These are phyloP conservation scores for Austroboletus rostrupii DNA, from an alignment of 1,284 basidiomycete genomes.

Conservation along the genomic window DNA sequence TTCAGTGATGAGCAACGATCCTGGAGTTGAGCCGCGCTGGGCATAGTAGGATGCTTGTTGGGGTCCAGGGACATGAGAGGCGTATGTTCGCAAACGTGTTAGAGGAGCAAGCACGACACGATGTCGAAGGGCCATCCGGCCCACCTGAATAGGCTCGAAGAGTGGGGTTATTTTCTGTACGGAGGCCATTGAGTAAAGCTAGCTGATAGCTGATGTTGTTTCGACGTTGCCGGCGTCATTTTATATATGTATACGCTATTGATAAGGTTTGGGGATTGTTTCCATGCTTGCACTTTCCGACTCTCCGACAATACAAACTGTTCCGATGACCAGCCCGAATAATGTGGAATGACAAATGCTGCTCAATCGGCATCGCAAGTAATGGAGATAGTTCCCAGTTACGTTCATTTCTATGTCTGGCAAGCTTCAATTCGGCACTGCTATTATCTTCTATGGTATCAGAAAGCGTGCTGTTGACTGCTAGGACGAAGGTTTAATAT, in stretches of 20 bases:
- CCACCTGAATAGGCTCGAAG: constrained; percentile 32
- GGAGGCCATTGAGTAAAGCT: constrained; percentile 1
- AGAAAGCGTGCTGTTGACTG: background rate
- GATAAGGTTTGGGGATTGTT: too few species aligned
- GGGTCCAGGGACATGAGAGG: constrained; percentile 17
- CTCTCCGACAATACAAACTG: too few species aligned
- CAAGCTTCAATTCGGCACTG: too few species aligned
- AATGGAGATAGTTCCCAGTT: too few species aligned
- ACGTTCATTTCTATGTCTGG: too few species aligned
- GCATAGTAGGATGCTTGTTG: constrained; percentile 29
- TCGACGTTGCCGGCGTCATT: too few species aligned
- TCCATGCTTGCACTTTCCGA: too few species aligned
- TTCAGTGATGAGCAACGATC: constrained; percentile 33
- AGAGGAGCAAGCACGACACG: constrained; percentile 33
- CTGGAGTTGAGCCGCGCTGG: constrained; percentile 26
- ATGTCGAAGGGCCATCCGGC: constrained; percentile 28
- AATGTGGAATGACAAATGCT: too few species aligned
- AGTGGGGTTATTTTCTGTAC: background rate
- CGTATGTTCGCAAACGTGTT: constrained; percentile 30
- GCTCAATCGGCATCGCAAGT: too few species aligned
- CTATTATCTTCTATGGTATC: constrained; percentile 11
- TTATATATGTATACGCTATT: too few species aligned
- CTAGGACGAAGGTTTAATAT: constrained; percentile 6
- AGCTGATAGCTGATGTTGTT: too few species aligned
- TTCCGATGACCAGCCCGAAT: too few species aligned